Evolutionary conservation across 2,329 filamentous ascomycete genomes (phyloP).

Genomic region (Clarireedia hainanense): DNA sequence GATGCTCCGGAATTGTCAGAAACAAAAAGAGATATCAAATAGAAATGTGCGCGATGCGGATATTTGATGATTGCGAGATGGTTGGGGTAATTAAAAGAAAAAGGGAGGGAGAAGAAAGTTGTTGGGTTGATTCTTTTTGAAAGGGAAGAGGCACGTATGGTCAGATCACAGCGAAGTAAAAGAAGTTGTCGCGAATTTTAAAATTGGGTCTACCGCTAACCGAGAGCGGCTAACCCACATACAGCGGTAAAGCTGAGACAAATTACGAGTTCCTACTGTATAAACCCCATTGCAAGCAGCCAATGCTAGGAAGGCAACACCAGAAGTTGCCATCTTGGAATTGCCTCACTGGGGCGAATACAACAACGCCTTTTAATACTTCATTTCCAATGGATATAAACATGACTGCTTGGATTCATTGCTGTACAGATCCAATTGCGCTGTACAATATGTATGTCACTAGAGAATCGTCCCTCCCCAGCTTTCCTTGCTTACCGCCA

Average conservation of each 20-base stretch:
- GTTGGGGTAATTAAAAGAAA: slow-evolving; percentile 1
- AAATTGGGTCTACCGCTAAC: slow-evolving; percentile 10
- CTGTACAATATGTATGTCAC: background rate
- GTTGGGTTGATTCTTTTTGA: slow-evolving; percentile 4
- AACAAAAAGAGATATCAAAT: background rate
- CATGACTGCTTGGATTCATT: background rate
- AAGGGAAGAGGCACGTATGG: slow-evolving; percentile 6
- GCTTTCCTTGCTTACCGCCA: background rate
- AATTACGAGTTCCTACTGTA: too few species aligned
- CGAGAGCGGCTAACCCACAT: background rate
- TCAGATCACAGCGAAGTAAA: background rate
- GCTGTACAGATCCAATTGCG: background rate
- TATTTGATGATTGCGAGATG: slow-evolving; percentile 4
- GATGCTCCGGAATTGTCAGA: slow-evolving; percentile 8
- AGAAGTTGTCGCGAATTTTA: slow-evolving; percentile 8
- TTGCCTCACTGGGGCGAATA: too few species aligned
- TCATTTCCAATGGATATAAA: too few species aligned
- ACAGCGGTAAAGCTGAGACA: background rate
- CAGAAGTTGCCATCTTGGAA: background rate
- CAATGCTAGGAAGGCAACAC: background rate
- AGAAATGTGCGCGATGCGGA: slow-evolving; percentile 3
- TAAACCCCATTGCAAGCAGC: too few species aligned
- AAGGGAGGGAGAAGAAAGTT: background rate
- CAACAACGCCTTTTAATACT: too few species aligned
- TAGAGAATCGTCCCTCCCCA: background rate